Evolutionary conservation across 2,329 filamentous ascomycete genomes (phyloP).

Genomic region (Fusarium ambrosium): DNA sequence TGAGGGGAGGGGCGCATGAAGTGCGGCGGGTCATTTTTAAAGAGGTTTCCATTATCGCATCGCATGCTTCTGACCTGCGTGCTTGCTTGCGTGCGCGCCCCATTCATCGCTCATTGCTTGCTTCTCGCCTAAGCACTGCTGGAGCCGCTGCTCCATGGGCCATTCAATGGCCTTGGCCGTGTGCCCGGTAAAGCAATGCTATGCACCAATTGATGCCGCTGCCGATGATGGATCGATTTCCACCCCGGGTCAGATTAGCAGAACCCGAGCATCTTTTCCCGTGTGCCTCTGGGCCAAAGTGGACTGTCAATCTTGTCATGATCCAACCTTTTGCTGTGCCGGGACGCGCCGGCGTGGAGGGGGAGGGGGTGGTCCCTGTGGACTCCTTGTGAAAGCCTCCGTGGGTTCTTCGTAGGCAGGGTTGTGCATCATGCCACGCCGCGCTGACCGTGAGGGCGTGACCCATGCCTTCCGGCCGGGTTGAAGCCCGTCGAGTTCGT

Average conservation of each 20-base stretch:
- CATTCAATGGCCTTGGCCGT: neutral
- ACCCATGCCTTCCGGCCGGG: constrained; percentile 23
- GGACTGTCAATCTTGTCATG: constrained; percentile 47
- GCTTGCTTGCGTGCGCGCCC: neutral
- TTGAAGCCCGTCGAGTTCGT: constrained; percentile 18
- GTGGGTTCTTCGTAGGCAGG: constrained; percentile 35
- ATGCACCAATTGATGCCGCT: constrained; percentile 6
- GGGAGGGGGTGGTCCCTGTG: constrained; percentile 30
- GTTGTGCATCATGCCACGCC: constrained; percentile 46
- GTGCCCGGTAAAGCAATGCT: neutral
- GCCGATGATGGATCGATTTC: constrained; percentile 37
- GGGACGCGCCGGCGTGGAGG: constrained; percentile 45
- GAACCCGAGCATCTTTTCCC: constrained; percentile 25
- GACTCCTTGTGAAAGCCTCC: constrained; percentile 10
- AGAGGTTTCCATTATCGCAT: constrained; percentile 20
- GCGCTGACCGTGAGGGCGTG: constrained; percentile 26
- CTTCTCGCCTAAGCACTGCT: neutral
- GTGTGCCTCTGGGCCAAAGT: constrained; percentile 38
- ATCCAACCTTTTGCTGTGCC: constrained; percentile 35
- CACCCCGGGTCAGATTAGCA: constrained; percentile 17
- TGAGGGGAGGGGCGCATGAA: constrained; percentile 37
- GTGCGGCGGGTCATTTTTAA: constrained; percentile 44
- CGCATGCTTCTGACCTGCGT: constrained; percentile 10
- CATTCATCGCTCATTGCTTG: neutral
- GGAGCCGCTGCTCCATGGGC: neutral